Base-by-base conservation (phyloP, 1,284 basidiomycete species). In the Cryptococcus sp. region DNA sequence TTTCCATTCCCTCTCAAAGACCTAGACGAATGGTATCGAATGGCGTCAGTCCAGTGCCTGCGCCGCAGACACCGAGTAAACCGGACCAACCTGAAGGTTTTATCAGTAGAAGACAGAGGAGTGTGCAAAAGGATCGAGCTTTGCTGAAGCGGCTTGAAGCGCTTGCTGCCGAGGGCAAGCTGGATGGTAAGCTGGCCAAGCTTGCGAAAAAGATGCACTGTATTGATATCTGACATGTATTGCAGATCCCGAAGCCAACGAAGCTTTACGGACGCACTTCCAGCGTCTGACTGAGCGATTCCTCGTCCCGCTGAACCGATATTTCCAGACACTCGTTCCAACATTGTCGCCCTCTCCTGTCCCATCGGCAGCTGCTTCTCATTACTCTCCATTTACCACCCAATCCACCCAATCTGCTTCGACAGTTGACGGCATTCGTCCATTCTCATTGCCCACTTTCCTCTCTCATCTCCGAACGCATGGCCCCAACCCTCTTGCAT, bases 251-350 rank as follows among this genome's bases (percentile, higher is more conserved):
- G 69, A 86, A 4, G 83, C 87, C 8, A 83, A 85, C 55, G 79
- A 79, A 4, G 74, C 81, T n/a, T 82, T 98, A 29, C 85, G 91
- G 22, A 83, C 86, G 44, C 93, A 97, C 74, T 93, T 98, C 77
- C 86, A 87, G 55, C 86, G 89, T 49, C 83, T 95, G 23, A 94
- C 95, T 0, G 91, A 89, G 26, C 87, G 88, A 41, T 83, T 98
- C 58, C 84, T 98, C n/a, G 87, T 91, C 1, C 95, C 95, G 0
- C 82, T 99, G 3, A 89, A 94, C 68, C 86, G 94, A 61, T 98
- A 98, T 80, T 87, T 98, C 49, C 89, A 93, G 61, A 91, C 89
- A 0, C 84, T 94, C 54, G 89, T 94, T 67, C 91, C 91, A 25
- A 74, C 73, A 20, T 41, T 57, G 3, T 39, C 57, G 23, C 61